Conservation (phyloP, 139 green algal genomes). For the Closterium sp. region DNA sequence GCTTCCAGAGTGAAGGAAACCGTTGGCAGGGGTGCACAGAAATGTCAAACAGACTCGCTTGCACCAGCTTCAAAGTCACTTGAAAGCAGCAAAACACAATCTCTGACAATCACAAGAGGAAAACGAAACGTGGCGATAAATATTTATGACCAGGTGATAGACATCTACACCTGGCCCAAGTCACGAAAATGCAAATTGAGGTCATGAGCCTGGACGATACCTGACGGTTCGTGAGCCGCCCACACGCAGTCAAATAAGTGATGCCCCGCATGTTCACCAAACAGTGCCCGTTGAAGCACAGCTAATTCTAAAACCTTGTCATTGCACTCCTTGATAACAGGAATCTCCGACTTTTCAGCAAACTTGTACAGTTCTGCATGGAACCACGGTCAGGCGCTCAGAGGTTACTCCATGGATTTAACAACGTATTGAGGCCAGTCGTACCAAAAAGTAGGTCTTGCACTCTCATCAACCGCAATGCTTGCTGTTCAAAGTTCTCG, state of each 20-base stretch:
- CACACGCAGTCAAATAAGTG: not conserved
- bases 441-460: not conserved
- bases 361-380: not conserved
- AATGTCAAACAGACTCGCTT: not conserved
- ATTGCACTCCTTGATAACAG: not conserved
- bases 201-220: not conserved
- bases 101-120: not conserved
- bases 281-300: not conserved
- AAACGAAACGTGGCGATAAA: not conserved
- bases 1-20: not conserved
- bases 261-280: not conserved
- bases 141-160: not conserved
- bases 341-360: not conserved
- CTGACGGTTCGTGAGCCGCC: not conserved
- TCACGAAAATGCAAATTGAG: too few species aligned
- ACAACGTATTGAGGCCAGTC: not conserved
- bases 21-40: not conserved
- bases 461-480: not conserved
- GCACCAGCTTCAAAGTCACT: not conserved
- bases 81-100: not conserved
- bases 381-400: not conserved
- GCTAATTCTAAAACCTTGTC: not conserved
- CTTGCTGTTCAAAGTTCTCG: not conserved
- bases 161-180: not conserved
- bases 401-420: not conserved